Percentiles rank a stretch among this genome's conserved stretches.
These are phyloP conservation scores for Colletotrichum noveboracense DNA, from an alignment of 2,329 filamentous ascomycete genomes.

Conservation along the genomic window DNA sequence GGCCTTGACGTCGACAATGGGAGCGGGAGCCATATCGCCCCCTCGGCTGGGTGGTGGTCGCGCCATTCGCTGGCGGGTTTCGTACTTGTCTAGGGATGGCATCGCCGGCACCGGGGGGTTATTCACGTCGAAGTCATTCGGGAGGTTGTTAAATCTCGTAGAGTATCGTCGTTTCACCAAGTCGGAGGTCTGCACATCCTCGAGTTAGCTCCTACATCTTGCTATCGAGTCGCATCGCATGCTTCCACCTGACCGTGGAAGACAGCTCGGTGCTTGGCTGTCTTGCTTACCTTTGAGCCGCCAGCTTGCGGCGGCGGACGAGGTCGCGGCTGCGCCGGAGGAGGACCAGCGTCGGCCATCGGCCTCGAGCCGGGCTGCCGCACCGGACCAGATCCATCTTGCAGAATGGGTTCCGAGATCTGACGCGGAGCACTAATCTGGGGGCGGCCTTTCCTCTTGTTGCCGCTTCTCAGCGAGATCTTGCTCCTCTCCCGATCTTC, in stretches of 20 bases:
- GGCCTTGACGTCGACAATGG: slow-evolving; percentile 77
- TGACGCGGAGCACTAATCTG: slow-evolving; percentile 67
- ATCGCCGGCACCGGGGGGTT: slow-evolving; percentile 76
- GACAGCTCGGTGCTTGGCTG: background rate
- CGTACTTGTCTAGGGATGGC: slow-evolving; percentile 65
- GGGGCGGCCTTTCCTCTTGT: slow-evolving; percentile 65
- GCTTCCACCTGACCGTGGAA: background rate
- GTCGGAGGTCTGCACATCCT: slow-evolving; percentile 65
- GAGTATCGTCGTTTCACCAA: slow-evolving; percentile 95
- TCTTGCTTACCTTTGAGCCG: slow-evolving; percentile 55
- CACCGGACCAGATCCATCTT: slow-evolving; percentile 39
- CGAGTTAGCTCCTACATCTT: background rate
- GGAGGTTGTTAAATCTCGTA: slow-evolving; percentile 83
- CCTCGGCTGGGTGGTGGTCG: slow-evolving; percentile 60
- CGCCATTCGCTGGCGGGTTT: slow-evolving; percentile 50
- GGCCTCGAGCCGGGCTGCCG: slow-evolving; percentile 27
- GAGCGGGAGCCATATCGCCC: slow-evolving; percentile 54
- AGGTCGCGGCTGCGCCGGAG: slow-evolving; percentile 1
- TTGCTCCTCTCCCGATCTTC: slow-evolving; percentile 59
- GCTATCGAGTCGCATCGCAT: background rate
- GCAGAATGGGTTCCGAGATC: slow-evolving; percentile 65
- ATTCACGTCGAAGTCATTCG: slow-evolving; percentile 70
- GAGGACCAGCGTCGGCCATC: slow-evolving; percentile 16
- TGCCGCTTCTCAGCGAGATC: slow-evolving; percentile 66
- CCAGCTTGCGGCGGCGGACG: slow-evolving; percentile 55